Base-by-base conservation (phyloP, 2,329 filamentous ascomycete genomes). In the Penicillium polonicum region DNA sequence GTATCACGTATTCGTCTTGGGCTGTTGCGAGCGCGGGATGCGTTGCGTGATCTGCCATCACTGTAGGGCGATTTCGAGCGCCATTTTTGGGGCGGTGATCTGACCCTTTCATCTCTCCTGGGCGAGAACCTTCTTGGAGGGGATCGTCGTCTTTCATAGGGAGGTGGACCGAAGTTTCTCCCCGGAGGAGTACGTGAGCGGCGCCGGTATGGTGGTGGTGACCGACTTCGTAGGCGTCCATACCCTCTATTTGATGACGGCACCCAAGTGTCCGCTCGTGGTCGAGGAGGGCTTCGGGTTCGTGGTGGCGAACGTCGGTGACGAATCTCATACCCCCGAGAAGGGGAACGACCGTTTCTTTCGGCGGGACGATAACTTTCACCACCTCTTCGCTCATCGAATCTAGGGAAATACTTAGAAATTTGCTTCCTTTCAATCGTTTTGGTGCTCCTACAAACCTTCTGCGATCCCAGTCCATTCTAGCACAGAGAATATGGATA, bases 391-490 rank as follows among this genome's bases (percentile, higher is more conserved):
- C 75, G 72, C 31, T 74, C 72, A 55, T 77, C 72, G 62, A 73
- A 75, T 61, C 74, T 75, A 58, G 38, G 51, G 29, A 31, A 42
- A 41, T 45, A 44, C 23, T 65, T 54, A 70, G 59, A 36, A 49
- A 23, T 9, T 36, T 29, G 7, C 17, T 48, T 17, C 17, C 23
- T 31, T 36, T 42, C 19, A 39, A 25, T n/a, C 38, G 12, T 27
- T 42, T 35, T 13, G 31, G 21, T 35, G 29, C 49, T 50, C 10
- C 44, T 56, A 66, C 72, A 60, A 63, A 78, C 76, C 76, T 78
- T 72, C 76, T 75, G 59, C 76, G 72, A 69, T 76, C 75, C 66
- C 76, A 71, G 57, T 77, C 75, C 71, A 77, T 76, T 31, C 43
- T 57, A 5, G 36, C 43, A 45, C 23, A 41, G n/a, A 48, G 10